These are phyloP conservation scores for Elongisporangium prolatum DNA, from an alignment of 352 stramenopile species.

Conservation along the genomic window DNA sequence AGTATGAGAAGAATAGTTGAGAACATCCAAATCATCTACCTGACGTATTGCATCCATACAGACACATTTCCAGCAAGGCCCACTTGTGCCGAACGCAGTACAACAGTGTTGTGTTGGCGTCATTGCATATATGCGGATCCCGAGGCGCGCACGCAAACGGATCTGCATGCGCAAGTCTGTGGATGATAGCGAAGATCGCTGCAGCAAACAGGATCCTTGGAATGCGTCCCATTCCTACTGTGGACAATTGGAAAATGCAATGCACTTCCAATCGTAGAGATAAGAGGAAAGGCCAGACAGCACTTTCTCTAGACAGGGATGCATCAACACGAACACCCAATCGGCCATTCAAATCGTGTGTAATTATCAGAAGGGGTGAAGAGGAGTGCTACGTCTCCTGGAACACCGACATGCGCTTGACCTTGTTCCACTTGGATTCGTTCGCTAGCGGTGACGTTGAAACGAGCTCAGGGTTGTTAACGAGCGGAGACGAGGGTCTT, in stretches of 20 bases:
- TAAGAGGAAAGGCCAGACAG: background rate
- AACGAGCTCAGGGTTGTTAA: background rate
- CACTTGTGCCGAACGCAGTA: background rate
- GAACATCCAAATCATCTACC: too few species aligned
- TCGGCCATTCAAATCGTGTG: too few species aligned
- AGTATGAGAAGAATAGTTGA: too few species aligned
- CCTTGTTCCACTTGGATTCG: background rate
- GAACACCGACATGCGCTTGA: background rate
- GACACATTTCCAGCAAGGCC: background rate
- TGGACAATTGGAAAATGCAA: background rate
- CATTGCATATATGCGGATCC: background rate
- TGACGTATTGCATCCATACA: background rate
- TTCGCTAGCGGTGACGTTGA: background rate
- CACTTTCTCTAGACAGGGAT: too few species aligned
- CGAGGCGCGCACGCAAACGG: background rate
- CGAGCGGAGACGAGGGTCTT: background rate
- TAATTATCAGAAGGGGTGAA: background rate
- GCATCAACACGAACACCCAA: too few species aligned
- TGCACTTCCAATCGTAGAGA: too few species aligned
- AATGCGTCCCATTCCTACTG: background rate
- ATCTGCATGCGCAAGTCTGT: background rate
- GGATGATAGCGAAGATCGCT: background rate
- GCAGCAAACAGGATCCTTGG: background rate
- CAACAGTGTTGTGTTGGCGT: background rate
- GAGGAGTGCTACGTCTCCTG: background rate